A percentile compares a stretch with the other conserved stretches of the same genome.
Evolutionary conservation across 306 rosid species (phyloP).

Genomic region (Echinosophora koreensis): DNA sequence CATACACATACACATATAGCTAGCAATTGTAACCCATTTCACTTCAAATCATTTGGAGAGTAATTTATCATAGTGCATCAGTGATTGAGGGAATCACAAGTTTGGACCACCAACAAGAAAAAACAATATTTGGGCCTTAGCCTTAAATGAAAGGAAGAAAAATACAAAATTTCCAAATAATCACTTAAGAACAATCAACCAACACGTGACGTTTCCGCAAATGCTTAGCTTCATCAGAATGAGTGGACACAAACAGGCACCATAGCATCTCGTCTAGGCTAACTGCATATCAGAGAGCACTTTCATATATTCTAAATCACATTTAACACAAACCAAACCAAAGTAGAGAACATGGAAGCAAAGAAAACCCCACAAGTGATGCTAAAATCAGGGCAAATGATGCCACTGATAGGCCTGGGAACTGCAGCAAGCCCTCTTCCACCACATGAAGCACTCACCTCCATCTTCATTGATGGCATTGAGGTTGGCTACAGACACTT

Average conservation of each 20-base stretch:
- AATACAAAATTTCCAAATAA: too few species aligned
- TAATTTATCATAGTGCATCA: too few species aligned
- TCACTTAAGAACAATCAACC: too few species aligned
- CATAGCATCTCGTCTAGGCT: not conserved
- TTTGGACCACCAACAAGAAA: too few species aligned
- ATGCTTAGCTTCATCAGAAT: not conserved
- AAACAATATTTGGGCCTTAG: too few species aligned
- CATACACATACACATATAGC: too few species aligned
- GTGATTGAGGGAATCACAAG: too few species aligned
- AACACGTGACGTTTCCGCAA: not conserved
- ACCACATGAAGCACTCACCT: constrained; percentile 30
- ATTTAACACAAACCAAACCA: not conserved
- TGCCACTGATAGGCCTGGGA: constrained; percentile 50
- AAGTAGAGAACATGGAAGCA: constrained; percentile 34
- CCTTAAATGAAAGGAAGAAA: too few species aligned
- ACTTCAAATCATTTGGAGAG: too few species aligned
- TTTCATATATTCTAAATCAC: not conserved
- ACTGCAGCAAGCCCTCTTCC: constrained; percentile 45
- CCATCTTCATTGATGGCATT: constrained; percentile 37
- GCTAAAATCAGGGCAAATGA: constrained; percentile 46
- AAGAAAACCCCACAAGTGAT: constrained; percentile 39
- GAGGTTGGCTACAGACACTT: constrained; percentile 48
- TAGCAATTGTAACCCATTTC: too few species aligned
- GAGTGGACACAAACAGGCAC: too few species aligned
- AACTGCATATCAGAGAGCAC: not conserved